phyloP scores from a whole-genome alignment of 2,329 filamentous ascomycete species.

The Orbilia javanica region DNA sequence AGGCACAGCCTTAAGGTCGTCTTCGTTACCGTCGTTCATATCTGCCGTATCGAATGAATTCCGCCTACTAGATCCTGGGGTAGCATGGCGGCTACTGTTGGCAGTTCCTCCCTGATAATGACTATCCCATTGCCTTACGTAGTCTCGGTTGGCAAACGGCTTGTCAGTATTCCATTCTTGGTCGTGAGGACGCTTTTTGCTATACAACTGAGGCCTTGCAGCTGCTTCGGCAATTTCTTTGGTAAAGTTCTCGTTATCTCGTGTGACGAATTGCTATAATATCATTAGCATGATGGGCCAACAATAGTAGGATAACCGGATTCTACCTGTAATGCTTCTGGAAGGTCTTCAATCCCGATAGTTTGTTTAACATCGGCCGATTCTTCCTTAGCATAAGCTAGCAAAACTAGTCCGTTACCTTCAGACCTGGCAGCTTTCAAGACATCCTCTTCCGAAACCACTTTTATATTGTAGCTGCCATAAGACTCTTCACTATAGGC shows the following conservation, averaged over 20 bases:
- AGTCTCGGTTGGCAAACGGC: slow-evolving; percentile 15
- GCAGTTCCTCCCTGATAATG: slow-evolving; percentile 34
- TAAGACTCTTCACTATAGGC: slow-evolving; percentile 60
- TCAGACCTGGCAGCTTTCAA: slow-evolving; percentile 59
- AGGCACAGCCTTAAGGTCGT: slow-evolving; percentile 26
- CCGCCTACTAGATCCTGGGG: slow-evolving; percentile 49
- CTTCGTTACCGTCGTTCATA: slow-evolving; percentile 10
- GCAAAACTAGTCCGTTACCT: slow-evolving; percentile 59
- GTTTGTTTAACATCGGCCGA: slow-evolving; percentile 21
- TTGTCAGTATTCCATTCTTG: slow-evolving; percentile 37
- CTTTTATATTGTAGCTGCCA: slow-evolving; percentile 58
- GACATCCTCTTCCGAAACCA: slow-evolving; percentile 60
- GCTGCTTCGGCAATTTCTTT: slow-evolving; percentile 54
- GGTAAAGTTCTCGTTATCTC: slow-evolving; percentile 60
- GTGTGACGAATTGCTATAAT: slow-evolving; percentile 60
- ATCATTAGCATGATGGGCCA: slow-evolving; percentile 4
- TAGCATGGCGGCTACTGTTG: slow-evolving; percentile 52
- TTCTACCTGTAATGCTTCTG: slow-evolving; percentile 60
- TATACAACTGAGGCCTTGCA: slow-evolving; percentile 22
- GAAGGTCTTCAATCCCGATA: slow-evolving; percentile 38
- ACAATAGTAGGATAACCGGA: neutral
- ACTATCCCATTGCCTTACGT: slow-evolving; percentile 33
- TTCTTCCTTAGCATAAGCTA: slow-evolving; percentile 61
- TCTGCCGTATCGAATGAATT: slow-evolving; percentile 37
- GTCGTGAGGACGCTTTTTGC: slow-evolving; percentile 38